These are phyloP conservation scores for Clavulina sp. DNA, from an alignment of 768 basidiomycete genomes.

Conservation along the genomic window DNA sequence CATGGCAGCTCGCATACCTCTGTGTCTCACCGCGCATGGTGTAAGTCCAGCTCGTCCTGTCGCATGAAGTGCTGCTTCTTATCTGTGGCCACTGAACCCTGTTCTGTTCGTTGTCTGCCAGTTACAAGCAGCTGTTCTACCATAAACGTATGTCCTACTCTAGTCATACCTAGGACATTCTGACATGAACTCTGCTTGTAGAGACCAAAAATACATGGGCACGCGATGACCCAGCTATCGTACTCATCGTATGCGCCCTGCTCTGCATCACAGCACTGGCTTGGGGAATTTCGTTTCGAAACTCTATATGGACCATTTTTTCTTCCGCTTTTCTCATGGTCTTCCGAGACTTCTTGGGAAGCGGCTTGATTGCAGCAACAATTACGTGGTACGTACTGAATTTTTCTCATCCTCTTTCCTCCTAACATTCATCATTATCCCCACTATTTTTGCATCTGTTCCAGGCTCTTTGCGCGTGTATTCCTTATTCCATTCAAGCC, in stretches of 20 bases:
- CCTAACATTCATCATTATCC: not conserved
- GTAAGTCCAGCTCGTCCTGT: slow-evolving; percentile 25
- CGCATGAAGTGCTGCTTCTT: not conserved
- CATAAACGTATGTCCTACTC: not conserved
- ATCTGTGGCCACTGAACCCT: not conserved
- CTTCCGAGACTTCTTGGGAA: slow-evolving; percentile 69
- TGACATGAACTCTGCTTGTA: slow-evolving; percentile 17
- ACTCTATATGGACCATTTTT: slow-evolving; percentile 17
- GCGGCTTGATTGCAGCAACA: slow-evolving; percentile 58
- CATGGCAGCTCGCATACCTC: slow-evolving; percentile 89
- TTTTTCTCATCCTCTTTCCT: not conserved
- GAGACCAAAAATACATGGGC: slow-evolving; percentile 99
- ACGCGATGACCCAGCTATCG: slow-evolving; percentile 89
- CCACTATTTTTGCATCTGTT: slow-evolving; percentile 23
- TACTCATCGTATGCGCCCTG: slow-evolving; percentile 66
- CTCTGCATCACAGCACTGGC: slow-evolving; percentile 27
- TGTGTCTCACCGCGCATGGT: slow-evolving; percentile 86
- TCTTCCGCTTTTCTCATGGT: slow-evolving; percentile 66
- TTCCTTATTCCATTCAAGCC: slow-evolving; percentile 1
- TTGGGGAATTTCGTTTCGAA: not conserved
- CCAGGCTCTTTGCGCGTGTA: slow-evolving; percentile 27
- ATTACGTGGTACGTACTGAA: slow-evolving; percentile 51
- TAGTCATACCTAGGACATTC: not conserved
- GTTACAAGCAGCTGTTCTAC: slow-evolving; percentile 11
- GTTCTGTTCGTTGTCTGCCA: slow-evolving; percentile 5